A percentile compares a stretch with the other conserved stretches of the same genome.
Conservation (phyloP, 371 early-diverging fungal species). For the Thermomucor indicae-seudaticae region DNA sequence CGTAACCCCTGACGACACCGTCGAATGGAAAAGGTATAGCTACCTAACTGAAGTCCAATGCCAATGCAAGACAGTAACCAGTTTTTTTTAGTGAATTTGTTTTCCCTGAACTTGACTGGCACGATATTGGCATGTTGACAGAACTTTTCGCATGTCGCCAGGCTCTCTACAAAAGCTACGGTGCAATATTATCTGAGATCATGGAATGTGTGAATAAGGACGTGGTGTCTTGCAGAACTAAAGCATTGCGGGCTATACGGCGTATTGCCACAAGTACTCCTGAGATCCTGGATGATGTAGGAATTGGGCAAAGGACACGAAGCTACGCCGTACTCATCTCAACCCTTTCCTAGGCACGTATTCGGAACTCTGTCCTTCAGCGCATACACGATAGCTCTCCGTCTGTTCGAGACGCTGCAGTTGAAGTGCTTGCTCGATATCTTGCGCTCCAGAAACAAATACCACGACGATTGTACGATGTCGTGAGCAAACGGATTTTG, state of each 20-base stretch:
- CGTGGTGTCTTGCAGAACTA: conserved; percentile 66
- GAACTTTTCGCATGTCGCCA: conserved; percentile 52
- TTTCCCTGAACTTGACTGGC: conserved; percentile 27
- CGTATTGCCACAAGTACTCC: conserved; percentile 65
- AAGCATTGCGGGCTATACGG: conserved; percentile 73
- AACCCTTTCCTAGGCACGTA: conserved; percentile 32
- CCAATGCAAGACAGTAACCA: too few species aligned
- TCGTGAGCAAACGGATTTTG: conserved; percentile 68
- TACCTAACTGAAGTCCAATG: too few species aligned
- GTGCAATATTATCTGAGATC: conserved; percentile 63
- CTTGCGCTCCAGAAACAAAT: conserved; percentile 58
- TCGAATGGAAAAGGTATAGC: too few species aligned
- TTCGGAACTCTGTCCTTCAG: conserved; percentile 66
- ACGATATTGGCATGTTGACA: conserved; percentile 26
- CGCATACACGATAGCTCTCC: conserved; percentile 81
- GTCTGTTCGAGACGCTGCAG: conserved; percentile 87
- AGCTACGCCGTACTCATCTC: background rate
- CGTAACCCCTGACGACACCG: too few species aligned
- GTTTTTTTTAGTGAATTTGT: conserved; percentile 6
- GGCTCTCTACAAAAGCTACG: conserved; percentile 65
- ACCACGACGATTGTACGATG: conserved; percentile 65
- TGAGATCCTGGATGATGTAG: conserved; percentile 55
- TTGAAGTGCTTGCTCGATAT: conserved; percentile 84
- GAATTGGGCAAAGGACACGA: too few species aligned
- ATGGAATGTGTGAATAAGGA: conserved; percentile 60